Percentiles rank a stretch among this genome's conserved stretches.
Conservation (phyloP, 805 yeast species). For the Spathaspora hagerdaliae region DNA sequence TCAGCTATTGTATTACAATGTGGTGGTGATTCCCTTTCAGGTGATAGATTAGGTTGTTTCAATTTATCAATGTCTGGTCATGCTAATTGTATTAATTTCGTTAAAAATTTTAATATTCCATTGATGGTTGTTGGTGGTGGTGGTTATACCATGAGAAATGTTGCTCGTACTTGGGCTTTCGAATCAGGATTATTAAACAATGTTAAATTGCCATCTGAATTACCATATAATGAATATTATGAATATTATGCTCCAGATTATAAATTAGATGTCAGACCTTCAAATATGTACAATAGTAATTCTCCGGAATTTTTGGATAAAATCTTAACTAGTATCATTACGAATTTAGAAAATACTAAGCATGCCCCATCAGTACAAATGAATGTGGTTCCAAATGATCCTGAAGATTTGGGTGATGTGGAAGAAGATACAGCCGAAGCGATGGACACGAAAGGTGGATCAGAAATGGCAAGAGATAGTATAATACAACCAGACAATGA, state of each 20-base stretch:
- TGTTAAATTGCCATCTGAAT: conserved; percentile 66
- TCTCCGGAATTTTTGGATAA: conserved; percentile 88
- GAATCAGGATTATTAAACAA: conserved; percentile 88
- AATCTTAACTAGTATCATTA: conserved; percentile 69
- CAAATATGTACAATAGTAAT: conserved; percentile 95
- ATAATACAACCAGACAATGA: conserved; percentile 70
- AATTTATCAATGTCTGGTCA: conserved; percentile 91
- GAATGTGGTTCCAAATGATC: conserved; percentile 82
- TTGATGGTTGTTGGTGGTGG: conserved; percentile 96
- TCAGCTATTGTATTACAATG: conserved; percentile 96
- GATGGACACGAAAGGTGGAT: conserved; percentile 88
- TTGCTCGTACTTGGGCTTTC: conserved; percentile 90
- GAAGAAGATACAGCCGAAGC: conserved; percentile 80
- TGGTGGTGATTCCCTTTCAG: conserved; percentile 96
- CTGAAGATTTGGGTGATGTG: conserved; percentile 81
- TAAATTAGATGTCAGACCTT: conserved; percentile 88
- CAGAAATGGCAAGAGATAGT: conserved; percentile 78
- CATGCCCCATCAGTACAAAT: conserved; percentile 97
- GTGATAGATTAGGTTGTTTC: conserved; percentile 94
- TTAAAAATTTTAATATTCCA: conserved; percentile 82
- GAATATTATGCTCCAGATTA: conserved; percentile 98
- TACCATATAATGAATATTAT: conserved; percentile 94
- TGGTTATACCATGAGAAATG: conserved; percentile 97
- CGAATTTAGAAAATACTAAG: conserved; percentile 82
- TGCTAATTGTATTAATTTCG: conserved; percentile 90